phyloP scores from a whole-genome alignment of 1,284 basidiomycete genomes.

The Xerocomus amazonicus region DNA sequence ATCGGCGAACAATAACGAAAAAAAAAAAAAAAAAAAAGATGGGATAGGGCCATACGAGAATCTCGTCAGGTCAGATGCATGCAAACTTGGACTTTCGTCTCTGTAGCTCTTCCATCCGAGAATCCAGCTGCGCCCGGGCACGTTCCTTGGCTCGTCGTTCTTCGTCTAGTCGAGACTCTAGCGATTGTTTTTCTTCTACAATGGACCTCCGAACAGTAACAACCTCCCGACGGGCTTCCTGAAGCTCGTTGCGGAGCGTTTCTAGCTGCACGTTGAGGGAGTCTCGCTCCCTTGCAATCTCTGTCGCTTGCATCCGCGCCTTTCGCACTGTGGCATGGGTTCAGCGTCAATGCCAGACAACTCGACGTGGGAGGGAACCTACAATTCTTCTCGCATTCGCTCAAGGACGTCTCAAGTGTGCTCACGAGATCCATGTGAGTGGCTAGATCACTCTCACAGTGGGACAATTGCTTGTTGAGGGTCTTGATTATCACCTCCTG shows the following conservation, averaged over 20 bases:
- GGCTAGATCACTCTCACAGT: slow-evolving; percentile 87
- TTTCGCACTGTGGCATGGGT: slow-evolving; percentile 68
- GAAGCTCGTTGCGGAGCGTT: slow-evolving; percentile 63
- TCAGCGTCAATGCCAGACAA: slow-evolving; percentile 20
- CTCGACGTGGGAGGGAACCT: slow-evolving; percentile 36
- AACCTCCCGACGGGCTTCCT: slow-evolving; percentile 74
- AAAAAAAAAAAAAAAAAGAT: slow-evolving; percentile 6
- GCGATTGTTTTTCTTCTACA: slow-evolving; percentile 79
- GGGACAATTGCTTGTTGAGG: slow-evolving; percentile 85
- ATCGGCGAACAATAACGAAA: slow-evolving; percentile 11
- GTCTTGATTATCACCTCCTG: slow-evolving; percentile 89
- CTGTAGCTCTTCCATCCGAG: slow-evolving; percentile 78
- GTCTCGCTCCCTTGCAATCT: slow-evolving; percentile 82
- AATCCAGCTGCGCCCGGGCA: slow-evolving; percentile 77
- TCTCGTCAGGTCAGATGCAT: slow-evolving; percentile 49
- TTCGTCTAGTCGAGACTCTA: slow-evolving; percentile 76
- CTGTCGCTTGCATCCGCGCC: slow-evolving; percentile 85
- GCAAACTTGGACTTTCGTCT: slow-evolving; percentile 83
- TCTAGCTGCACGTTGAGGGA: slow-evolving; percentile 62
- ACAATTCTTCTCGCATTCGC: slow-evolving; percentile 89
- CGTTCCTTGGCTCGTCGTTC: slow-evolving; percentile 81
- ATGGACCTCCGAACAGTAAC: slow-evolving; percentile 73
- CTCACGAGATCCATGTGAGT: slow-evolving; percentile 88
- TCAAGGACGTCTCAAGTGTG: slow-evolving; percentile 78
- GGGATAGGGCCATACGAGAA: slow-evolving; percentile 6